Base-by-base conservation (phyloP, 257 asterid species). In the Ilex asprella region DNA sequence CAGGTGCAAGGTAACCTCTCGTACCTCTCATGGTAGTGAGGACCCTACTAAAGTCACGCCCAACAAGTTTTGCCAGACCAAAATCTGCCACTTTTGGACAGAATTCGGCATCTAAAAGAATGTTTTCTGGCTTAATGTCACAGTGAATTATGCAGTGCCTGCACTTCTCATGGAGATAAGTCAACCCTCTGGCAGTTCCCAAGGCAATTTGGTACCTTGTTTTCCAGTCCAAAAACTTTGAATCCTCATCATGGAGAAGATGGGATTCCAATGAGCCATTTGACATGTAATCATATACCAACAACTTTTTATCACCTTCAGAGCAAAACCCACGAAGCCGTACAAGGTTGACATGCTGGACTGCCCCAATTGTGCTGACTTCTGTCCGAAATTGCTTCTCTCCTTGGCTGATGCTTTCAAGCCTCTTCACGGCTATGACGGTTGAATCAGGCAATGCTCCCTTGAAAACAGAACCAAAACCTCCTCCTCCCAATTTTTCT, bases 321-420 rank as follows among this genome's bases (percentile, higher is more conserved):
- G 82, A 66, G 63, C 85, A 82, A 66, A 79, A 82, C 27, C 88
- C 88, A 16, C 75, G 71, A 41, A 82, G 88, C 44, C 79, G 73
- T 6, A 79, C 77, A 15, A 82, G 85, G 66, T 82, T 79, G 12
- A 82, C 70, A 54, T 82, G 88, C 41, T 82, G 88, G 77, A 76
- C 74, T 53, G 81, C 73, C 55, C 88, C 88, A 6, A 82, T 73
- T 2, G 88, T 82, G 79, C 85, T 74, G 32, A 82, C 88, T 69
- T 82, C 88, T 5, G 85, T 63, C 9, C 83, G 71, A 47, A 82
- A 79, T 65, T 82, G 88, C 76, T 82, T 79, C 69, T 82, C 88
- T 16, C 82, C 88, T 50, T 82, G 85, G 74, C 71, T 73, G 63
- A 74, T 68, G 72, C 80, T 71, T 51, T 79, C 80, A 10, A 82